Base-by-base conservation (phyloP, 2,329 filamentous ascomycete species). In the Talaromyces sp. region DNA sequence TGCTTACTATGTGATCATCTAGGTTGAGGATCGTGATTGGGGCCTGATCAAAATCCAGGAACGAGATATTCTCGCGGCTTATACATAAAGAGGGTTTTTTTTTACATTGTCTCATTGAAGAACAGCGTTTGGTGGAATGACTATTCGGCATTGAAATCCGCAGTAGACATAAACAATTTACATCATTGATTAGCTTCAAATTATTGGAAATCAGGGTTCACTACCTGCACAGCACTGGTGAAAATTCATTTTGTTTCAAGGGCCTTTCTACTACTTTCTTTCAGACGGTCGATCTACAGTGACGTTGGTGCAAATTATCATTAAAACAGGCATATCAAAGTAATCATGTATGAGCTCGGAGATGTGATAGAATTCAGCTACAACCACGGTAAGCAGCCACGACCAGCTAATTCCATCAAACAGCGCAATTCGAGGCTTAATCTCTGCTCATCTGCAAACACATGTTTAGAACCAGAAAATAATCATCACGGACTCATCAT, bases 1-100 rank as follows among this genome's bases (percentile, higher is more conserved):
- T 59, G 8, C 27, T 32, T 54, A 24, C 19, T 10, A 52, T 52
- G 21, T n/a, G 10, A 24, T 21, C 26, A 13, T 43, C 19, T 53
- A 61, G 59, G 59, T 61, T 35, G 59, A 61, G 31, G 59, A 61
- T 8, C 38, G 59, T 32, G 59, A 61, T 21, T 61, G 59, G 59
- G 59, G 59, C 11, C 51, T 51, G 2, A 35, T 61, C 27, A 55
- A 58, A 24, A 56, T 61, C 2, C 50, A 61, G 19, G 59, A 61
- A 26, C 29, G 50, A 5, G 55, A 61, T 49, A 61, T 61, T 50
- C n/a, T 61, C 35, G 13, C 50, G 21, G 38, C 59, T 32, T 55
- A 58, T 41, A 31, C 59, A 51, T 61, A 46, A 46, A 46, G 29
- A 52, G 21, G n/a, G n/a, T n/a, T n/a, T n/a, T 14, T 24, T 26